These are phyloP conservation scores for Dioszegia aurantiaca DNA, from an alignment of 768 basidiomycete species.

Conservation along the genomic window DNA sequence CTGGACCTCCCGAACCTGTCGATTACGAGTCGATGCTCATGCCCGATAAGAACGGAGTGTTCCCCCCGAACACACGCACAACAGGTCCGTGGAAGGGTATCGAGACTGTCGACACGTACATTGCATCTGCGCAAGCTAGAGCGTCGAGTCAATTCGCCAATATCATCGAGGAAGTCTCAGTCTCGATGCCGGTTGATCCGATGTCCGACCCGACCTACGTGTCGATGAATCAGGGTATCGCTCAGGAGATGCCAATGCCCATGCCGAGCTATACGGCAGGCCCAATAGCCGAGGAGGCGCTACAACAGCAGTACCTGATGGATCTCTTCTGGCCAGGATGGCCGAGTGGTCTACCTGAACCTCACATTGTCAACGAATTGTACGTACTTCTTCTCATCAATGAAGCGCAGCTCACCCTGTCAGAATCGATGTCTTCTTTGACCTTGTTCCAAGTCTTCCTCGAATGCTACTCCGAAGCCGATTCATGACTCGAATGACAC, in stretches of 20 bases:
- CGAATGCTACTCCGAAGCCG: constrained; percentile 67
- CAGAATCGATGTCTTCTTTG: constrained; percentile 78
- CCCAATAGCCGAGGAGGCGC: constrained; percentile 20
- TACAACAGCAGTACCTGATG: constrained; percentile 43
- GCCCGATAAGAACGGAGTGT: constrained; percentile 15
- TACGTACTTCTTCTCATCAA: constrained; percentile 19
- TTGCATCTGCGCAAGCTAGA: constrained; percentile 1
- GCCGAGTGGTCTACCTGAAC: constrained; percentile 42
- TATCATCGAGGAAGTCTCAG: background rate
- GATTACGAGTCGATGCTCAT: constrained; percentile 9
- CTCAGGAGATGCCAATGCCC: too few species aligned
- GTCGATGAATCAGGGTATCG: background rate
- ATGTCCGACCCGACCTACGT: background rate
- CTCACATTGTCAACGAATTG: constrained; percentile 46
- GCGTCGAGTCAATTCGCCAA: background rate
- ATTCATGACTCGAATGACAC: constrained; percentile 65
- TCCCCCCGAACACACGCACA: constrained; percentile 16
- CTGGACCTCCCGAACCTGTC: constrained; percentile 27
- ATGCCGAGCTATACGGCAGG: too few species aligned
- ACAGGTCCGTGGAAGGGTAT: constrained; percentile 38
- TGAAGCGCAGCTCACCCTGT: background rate
- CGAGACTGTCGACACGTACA: constrained; percentile 27
- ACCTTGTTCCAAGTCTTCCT: constrained; percentile 70
- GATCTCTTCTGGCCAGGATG: constrained; percentile 49
- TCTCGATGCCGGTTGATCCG: background rate